phyloP scores from a whole-genome alignment of 345 rosid species.

The Barbarea vulgaris region DNA sequence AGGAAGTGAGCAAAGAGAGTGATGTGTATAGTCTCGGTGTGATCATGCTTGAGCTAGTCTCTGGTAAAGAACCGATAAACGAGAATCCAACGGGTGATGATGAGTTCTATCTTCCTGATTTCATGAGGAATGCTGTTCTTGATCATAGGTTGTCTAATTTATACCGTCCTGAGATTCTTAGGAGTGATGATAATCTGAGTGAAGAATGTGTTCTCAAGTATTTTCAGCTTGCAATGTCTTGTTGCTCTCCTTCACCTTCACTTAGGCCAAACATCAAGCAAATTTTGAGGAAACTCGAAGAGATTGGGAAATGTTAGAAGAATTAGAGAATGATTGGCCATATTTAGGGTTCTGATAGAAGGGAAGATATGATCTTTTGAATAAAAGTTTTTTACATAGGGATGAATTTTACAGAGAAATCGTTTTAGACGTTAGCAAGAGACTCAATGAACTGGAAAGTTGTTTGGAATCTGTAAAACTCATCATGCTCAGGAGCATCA shows the following conservation, averaged over 20 bases:
- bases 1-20: constrained; percentile 63
- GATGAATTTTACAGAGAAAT: background rate
- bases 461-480: constrained; percentile 3
- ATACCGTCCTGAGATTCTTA: constrained; percentile 65
- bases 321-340: background rate
- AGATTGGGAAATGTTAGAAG: constrained; percentile 47
- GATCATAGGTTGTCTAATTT: constrained; percentile 62
- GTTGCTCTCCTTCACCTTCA: constrained; percentile 88
- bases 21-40: constrained; percentile 84
- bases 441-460: constrained; percentile 19
- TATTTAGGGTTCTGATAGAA: background rate
- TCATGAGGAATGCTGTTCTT: constrained; percentile 62
- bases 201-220: constrained; percentile 68
- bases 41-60: constrained; percentile 73
- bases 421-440: constrained; percentile 25
- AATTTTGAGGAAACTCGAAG: constrained; percentile 73
- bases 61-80: constrained; percentile 70
- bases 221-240: constrained; percentile 81
- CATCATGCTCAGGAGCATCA: background rate
- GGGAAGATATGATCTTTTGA: background rate
- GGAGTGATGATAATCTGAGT: constrained; percentile 42
- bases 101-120: constrained; percentile 68
- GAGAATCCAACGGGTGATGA: constrained; percentile 66
- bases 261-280: constrained; percentile 73
- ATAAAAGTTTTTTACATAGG: background rate